Evolutionary conservation across 148 eudicot species (phyloP), one percentile per base, ranked within the genome.

Genomic region (Camellia japonica): DNA sequence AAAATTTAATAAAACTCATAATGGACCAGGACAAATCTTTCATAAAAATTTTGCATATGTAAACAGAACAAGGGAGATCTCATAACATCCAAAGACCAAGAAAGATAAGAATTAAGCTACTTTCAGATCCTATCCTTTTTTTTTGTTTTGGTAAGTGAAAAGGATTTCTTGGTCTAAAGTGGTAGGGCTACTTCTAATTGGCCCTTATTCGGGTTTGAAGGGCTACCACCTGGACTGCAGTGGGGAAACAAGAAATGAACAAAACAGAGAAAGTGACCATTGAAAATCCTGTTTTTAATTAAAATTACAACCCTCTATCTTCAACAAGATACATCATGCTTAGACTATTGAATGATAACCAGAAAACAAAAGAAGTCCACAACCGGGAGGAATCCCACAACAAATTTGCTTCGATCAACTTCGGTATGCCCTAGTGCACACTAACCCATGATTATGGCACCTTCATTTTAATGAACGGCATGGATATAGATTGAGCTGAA

Each of bases 101-200:
- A 12, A 30, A 30, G 1, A 30, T 30, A 30, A 30, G 38, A 30
- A 30, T 30, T 30, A 30, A 6, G 60, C 8, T 19, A 70, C 43
- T 72, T 52, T 72, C 74, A 49, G 23, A 71, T 49, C 58, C 58
- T 71, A 46, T 71, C 19, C 74, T 71, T 19, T 52, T 10, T 47
- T 7, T 12, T 52, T 6, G 0, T 43, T 30, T 19, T 71, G 18
- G 18, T 6, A 44, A 54, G 13, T 7, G 2, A 30, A 14, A 7
- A 30, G 2, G 7, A 49, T 49, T 15, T 51, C 23, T 23, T 54
- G 62, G 76, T 47, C 3, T 49, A 52, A 12, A 52, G 51, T 0
- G 52, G 52, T 49, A 7, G 6, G 6, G 52, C 52, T 49, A 2
- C 52, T 49, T 49, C 7, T 49, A 49, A 49, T 49, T 49, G 52